Conservation (phyloP, 768 basidiomycete species). For the Termitomyces sp. region DNA sequence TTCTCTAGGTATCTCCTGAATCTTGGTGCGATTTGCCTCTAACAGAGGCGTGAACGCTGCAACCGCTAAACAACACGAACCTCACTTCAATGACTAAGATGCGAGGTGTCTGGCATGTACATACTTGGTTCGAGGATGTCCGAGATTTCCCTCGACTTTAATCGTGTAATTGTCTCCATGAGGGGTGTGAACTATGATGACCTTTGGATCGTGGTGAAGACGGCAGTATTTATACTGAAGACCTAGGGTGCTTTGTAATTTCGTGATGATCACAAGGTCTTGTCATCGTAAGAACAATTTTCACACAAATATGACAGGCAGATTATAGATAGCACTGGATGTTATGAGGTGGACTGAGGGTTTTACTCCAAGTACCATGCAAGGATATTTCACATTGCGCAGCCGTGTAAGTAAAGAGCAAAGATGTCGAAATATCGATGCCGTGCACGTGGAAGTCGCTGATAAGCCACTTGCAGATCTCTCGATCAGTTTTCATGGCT, state of each 20-base stretch:
- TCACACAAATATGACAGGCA: not conserved
- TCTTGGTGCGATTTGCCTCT: constrained; percentile 38
- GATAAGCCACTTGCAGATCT: too few species aligned
- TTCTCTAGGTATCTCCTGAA: constrained; percentile 40
- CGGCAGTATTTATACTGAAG: not conserved
- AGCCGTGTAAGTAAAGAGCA: not conserved
- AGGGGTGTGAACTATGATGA: not conserved
- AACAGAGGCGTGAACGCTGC: constrained; percentile 31
- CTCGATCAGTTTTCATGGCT: too few species aligned
- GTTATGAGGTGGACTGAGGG: too few species aligned
- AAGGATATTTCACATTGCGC: not conserved
- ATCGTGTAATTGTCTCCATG: constrained; percentile 31
- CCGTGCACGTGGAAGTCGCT: too few species aligned
- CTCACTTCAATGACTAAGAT: not conserved
- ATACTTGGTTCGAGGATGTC: constrained; percentile 29
- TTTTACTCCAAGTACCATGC: not conserved
- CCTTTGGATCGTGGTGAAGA: not conserved
- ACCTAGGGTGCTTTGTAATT: not conserved
- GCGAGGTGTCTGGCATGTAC: constrained; percentile 1
- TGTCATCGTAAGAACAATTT: not conserved
- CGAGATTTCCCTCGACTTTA: constrained; percentile 23
- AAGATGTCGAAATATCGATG: not conserved
- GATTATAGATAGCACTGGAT: too few species aligned
- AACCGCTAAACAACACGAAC: not conserved
- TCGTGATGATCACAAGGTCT: not conserved